Conservation (phyloP, 371 early-diverging fungal genomes). For the Funneliformis caledonium region DNA sequence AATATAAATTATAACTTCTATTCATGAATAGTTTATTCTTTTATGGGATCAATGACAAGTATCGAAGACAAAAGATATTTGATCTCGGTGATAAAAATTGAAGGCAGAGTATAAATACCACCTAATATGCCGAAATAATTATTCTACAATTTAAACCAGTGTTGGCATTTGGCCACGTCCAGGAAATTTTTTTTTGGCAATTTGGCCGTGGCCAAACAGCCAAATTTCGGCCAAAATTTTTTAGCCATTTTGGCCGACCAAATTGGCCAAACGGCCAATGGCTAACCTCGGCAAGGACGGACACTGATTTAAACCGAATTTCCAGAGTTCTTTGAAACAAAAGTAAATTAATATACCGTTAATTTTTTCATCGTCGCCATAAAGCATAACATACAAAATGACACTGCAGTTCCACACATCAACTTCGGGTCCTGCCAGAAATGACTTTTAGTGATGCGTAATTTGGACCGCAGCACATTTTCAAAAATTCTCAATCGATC, state of each 20-base stretch:
- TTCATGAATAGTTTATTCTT: constrained; percentile 90
- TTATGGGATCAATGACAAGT: constrained; percentile 95
- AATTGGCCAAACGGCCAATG: too few relatives aligned
- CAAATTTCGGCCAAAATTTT: too few relatives aligned
- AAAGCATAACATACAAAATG: constrained; percentile 99
- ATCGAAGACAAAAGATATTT: constrained; percentile 86
- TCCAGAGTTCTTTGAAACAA: too few relatives aligned
- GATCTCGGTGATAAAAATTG: constrained; percentile 84
- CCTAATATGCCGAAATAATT: constrained; percentile 50
- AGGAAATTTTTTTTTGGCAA: too few relatives aligned
- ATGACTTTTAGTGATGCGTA: constrained; percentile 96
- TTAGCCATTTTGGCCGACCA: too few relatives aligned
- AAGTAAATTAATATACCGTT: constrained; percentile 52
- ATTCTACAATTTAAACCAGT: too few relatives aligned
- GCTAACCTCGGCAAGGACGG: too few relatives aligned
- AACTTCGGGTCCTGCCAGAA: constrained; percentile 96
- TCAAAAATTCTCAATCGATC: constrained; percentile 94
- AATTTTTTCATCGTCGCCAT: constrained; percentile 99
- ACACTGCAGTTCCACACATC: constrained; percentile 99
- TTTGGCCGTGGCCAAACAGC: too few relatives aligned
- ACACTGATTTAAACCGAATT: too few relatives aligned
- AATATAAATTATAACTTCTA: constrained; percentile 57
- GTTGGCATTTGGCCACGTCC: too few relatives aligned
- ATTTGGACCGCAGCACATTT: constrained; percentile 94
- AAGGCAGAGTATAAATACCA: constrained; percentile 88